These are phyloP conservation scores for Aspergillus diversus DNA, from an alignment of 495 filamentous ascomycete species.

Conservation along the genomic window DNA sequence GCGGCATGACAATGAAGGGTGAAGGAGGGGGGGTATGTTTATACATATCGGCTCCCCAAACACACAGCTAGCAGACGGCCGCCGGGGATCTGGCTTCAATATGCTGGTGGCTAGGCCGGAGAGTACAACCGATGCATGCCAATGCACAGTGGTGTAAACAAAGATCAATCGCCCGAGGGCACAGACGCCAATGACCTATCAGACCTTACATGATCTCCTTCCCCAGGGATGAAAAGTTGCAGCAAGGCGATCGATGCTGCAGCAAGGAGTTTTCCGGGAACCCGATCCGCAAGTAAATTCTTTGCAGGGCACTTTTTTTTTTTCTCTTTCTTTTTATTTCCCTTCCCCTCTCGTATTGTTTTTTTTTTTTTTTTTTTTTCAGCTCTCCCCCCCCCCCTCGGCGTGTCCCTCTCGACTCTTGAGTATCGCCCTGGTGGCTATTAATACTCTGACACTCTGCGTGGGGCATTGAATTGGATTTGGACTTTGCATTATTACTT, in stretches of 20 bases:
- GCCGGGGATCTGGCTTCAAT: not conserved
- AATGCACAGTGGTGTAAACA: conserved; percentile 49
- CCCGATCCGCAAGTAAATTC: conserved; percentile 22
- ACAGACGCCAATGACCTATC: conserved; percentile 49
- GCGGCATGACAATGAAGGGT: conserved; percentile 23
- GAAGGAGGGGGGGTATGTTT: conserved; percentile 44
- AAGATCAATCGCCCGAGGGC: conserved; percentile 36
- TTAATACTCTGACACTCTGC: not conserved
- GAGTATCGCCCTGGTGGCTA: not conserved
- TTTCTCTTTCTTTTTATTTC: conserved; percentile 2
- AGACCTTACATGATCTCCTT: conserved; percentile 51
- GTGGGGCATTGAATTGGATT: no score
- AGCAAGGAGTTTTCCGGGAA: conserved; percentile 41
- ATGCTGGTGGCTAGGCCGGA: conserved; percentile 34
- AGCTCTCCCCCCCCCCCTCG: not conserved
- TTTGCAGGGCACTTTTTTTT: conserved; percentile 5
- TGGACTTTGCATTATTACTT: no score
- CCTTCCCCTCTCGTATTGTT: not conserved
- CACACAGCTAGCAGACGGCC: conserved; percentile 15
- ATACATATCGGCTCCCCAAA: conserved; percentile 36
- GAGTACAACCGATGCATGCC: conserved; percentile 44
- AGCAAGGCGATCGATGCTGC: conserved; percentile 46
- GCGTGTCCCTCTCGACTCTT: not conserved
- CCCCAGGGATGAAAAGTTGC: conserved; percentile 43
- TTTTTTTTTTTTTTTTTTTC: not conserved